Conservation (phyloP, 306 rosid genomes). For the Prunus campanulata region DNA sequence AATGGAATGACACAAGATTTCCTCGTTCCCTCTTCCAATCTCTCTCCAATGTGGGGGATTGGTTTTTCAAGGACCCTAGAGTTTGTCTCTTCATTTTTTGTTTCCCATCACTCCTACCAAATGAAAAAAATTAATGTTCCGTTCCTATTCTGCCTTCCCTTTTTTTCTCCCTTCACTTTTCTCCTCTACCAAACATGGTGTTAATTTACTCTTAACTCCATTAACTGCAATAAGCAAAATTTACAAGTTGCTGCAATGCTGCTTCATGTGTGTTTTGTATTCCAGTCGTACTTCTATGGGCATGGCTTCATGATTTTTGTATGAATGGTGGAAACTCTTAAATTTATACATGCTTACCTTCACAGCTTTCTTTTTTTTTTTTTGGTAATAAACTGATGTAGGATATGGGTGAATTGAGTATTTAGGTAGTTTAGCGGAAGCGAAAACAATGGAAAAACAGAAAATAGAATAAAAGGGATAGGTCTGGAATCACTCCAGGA, state of each 20-base stretch:
- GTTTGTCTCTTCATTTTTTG: not conserved
- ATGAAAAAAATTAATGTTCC: not conserved
- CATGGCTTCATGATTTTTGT: not conserved
- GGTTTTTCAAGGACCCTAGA: not conserved
- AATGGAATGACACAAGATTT: not conserved
- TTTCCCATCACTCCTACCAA: not conserved
- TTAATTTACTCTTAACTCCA: not conserved
- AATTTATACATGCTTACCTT: not conserved
- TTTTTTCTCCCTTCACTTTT: not conserved
- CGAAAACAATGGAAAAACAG: no score
- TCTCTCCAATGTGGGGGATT: not conserved
- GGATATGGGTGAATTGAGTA: no score
- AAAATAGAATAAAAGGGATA: no score
- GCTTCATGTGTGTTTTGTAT: not conserved
- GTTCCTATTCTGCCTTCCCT: not conserved
- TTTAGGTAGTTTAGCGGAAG: no score
- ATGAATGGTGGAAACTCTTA: not conserved
- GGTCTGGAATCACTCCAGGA: no score
- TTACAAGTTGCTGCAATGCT: not conserved
- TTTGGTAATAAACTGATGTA: not conserved
- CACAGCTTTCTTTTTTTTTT: not conserved
- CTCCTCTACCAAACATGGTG: not conserved
- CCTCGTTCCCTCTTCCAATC: not conserved
- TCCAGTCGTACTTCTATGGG: not conserved
- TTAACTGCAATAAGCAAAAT: not conserved